These are phyloP conservation scores for Umbelopsis sp. DNA, from an alignment of 192 early-diverging fungal species.

Conservation along the genomic window DNA sequence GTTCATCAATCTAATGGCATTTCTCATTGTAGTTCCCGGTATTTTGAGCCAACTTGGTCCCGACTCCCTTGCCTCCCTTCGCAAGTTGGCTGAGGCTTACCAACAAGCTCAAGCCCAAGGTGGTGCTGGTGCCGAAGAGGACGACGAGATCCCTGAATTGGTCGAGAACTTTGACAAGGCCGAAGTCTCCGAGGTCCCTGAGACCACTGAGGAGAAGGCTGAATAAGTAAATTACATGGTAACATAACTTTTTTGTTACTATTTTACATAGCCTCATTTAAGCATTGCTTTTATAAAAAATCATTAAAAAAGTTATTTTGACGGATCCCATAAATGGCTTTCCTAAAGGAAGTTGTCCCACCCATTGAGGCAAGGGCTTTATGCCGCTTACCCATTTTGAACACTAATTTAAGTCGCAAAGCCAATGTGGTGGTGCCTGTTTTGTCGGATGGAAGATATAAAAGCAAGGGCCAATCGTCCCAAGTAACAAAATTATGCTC, in stretches of 20 bases:
- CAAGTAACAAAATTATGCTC: too few relatives aligned
- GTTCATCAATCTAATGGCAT: not conserved
- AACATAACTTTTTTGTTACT: not conserved
- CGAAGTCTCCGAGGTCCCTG: constrained; percentile 46
- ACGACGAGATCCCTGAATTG: constrained; percentile 94
- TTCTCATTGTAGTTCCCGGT: constrained; percentile 45
- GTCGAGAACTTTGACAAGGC: constrained; percentile 73
- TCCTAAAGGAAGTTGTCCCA: not conserved
- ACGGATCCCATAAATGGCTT: constrained; percentile 11
- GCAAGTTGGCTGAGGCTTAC: constrained; percentile 85
- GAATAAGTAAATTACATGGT: constrained; percentile 13
- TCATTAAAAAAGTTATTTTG: constrained; percentile 18
- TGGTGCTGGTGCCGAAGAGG: constrained; percentile 47
- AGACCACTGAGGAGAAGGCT: constrained; percentile 52
- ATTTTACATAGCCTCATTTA: constrained; percentile 9
- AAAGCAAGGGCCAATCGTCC: too few relatives aligned
- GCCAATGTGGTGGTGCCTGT: too few relatives aligned
- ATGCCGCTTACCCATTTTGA: too few relatives aligned
- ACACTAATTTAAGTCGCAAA: too few relatives aligned
- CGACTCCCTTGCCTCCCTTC: constrained; percentile 85
- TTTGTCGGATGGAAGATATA: too few relatives aligned
- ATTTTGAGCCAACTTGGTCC: constrained; percentile 88
- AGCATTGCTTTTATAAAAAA: constrained; percentile 12
- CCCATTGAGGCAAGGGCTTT: too few relatives aligned
- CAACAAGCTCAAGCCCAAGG: constrained; percentile 67